Evolutionary conservation across 306 rosid species (phyloP), one percentile per base, ranked within the genome.

Genomic region (Casuarina equisetifolia): DNA sequence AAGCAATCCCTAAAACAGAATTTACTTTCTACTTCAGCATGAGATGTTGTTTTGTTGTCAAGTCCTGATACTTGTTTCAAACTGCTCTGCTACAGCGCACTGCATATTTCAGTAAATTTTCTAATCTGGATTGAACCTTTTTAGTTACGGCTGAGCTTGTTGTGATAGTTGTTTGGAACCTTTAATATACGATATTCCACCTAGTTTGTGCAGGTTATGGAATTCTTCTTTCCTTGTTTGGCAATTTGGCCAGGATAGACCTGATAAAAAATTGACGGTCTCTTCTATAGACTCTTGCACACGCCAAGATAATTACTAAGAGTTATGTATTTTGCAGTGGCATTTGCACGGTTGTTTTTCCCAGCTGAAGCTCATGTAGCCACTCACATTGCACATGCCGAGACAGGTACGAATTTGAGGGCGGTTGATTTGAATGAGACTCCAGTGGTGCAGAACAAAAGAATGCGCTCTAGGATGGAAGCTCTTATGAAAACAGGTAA

Each of bases 321-420:
- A 38, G 69, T 63, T 16, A 57, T 57, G 64, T 15, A 57, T 57
- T 36, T 86, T 85, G 70, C 92, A 96, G 98, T 96, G 82, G 88
- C 90, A 70, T 88, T 90, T 75, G 99, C 99, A 53, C 78, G 81
- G 72, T 12, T 88, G 74, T 76, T 96, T 51, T 96, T 85, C 72
- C 99, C 99, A 43, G 84, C 92, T 1, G 97, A 96, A 86, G 97
- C 99, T 52, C 89, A 79, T 89, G 83, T 93, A 25, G 99, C 97
- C 45, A 85, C 85, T 75, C 94, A 86, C 70, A 87, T 83, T 82
- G 99, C 99, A 1, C 89, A 90, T 82, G 91, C 88, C 12, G 85
- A 88, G 73, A 81, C 88, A 10, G 84, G 77, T 77, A 97, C 88
- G 1, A 85, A 82, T 71, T 78, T 84, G 45, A 86, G 85, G 61